Base-by-base conservation (phyloP, 129 eudicot genomes). In the Artemisia annua region DNA sequence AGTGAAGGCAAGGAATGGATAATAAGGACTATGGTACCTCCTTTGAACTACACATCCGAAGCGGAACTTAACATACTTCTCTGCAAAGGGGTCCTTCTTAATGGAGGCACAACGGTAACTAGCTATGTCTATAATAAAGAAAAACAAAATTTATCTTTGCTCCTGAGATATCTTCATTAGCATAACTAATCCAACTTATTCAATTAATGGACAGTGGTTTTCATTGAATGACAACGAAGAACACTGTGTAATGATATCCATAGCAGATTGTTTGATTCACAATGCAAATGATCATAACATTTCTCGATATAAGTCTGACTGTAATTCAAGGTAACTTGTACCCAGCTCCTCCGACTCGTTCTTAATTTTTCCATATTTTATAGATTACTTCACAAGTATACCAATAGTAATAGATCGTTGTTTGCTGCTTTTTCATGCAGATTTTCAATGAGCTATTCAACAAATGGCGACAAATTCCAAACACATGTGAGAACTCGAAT, bases 201-300 rank as follows among this genome's bases (percentile, higher is more conserved):
- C 3, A 55, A 17, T 55, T 15, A 5, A 63, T 32, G 52, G 18
- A 10, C 22, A 65, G 69, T 17, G 52, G 52, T 65, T 65, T 65
- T 3, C 2, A n/a, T 15, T 65, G 17, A 17, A 65, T 17, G 13
- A 43, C 20, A 17, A 65, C 3, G 14, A 26, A 39, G 30, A 65
- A 43, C 28, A 10, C 17, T 43, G 30, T 43, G 32, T 28, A 65
- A 35, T 43, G 69, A 43, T 65, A 16, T 65, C 69, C 24, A 43
- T 17, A 65, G 53, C 28, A 39, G 69, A 43, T 1, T 65, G 69
- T 65, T 43, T 65, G 69, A 65, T 65, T 43, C 54, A 50, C 1
- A 20, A 2, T 11, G 13, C 35, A 15, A 15, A 3, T 28, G 20
- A 30, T 5, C 16, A 26, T 60, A 6, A 19, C 66, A 5, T 7